Evolutionary conservation across 208 protist species (phyloP), one percentile per base, ranked within the genome.

Genomic region (Trypanosoma caninum): DNA sequence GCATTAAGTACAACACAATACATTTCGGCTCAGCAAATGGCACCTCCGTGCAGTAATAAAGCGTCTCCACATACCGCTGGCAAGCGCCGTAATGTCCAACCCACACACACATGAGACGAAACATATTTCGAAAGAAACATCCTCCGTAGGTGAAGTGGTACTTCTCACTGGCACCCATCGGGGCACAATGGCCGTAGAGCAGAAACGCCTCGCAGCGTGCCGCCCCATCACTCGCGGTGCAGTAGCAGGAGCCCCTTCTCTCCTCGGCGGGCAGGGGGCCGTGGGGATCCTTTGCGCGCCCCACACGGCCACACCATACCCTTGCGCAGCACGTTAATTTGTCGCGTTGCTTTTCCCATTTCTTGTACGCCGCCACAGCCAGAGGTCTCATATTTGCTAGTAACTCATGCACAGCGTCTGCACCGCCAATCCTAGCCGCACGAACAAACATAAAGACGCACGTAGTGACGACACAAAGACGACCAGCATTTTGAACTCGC

Each of bases 21-120:
- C 68, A 76, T 54, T 88, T 87, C 59, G 75, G 80, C 72, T 94
- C 84, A 1, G 67, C 79, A 75, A 94, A 91, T 14, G 76, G 69
- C 2, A 91, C 72, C 67, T 91, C 82, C 0, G 87, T 87, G 71
- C 72, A 87, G 76, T 79, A 94, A 65, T 75, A 94, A 38, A 94
- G 53, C 37, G 83, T 94, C 57, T 84, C 84, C 25, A 91, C 74
- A 69, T 89, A 91, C 5, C 80, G 76, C 78, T 91, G 84, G 44
- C 70, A 84, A 20, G 74, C 73, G 9, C 68, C 71, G 67, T 94
- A 94, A 72, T 94, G 84, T n/a, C 75, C 81, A 11, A 90, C 48
- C 87, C 87, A 94, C 31, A 86, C 60, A 58, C 87, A 94, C 40
- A 94, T 65, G 42, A 94, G 66, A 3, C 84, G 83, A 67, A 94